These are phyloP conservation scores for Chytridium lagenaria DNA, from an alignment of 371 early-diverging fungal genomes.

Conservation along the genomic window DNA sequence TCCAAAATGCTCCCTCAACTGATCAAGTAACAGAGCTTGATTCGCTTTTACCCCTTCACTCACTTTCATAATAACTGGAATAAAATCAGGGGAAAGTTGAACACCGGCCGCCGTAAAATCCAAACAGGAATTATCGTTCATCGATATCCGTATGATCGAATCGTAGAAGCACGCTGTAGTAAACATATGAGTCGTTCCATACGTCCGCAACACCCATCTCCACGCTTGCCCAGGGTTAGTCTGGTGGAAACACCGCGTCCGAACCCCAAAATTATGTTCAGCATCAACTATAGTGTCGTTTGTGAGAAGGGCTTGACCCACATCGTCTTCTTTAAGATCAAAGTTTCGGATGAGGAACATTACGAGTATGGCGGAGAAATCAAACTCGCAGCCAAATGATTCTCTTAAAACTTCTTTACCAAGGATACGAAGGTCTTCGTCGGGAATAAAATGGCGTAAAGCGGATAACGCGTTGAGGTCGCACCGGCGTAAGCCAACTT, in stretches of 20 bases:
- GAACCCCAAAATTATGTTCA: no score
- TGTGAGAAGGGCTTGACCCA: constrained; percentile 15
- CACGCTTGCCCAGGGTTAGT: constrained; percentile 29
- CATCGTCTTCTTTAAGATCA: constrained; percentile 18
- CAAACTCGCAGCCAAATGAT: constrained; percentile 26
- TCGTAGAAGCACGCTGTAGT: constrained; percentile 41
- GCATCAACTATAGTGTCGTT: background rate
- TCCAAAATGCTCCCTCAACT: constrained; percentile 2
- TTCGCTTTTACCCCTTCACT: background rate
- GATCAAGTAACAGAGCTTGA: background rate
- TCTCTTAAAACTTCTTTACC: constrained; percentile 25
- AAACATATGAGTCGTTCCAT: constrained; percentile 40
- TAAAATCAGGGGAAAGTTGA: background rate
- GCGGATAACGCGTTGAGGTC: constrained; percentile 13
- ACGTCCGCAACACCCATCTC: constrained; percentile 40
- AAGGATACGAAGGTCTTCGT: background rate
- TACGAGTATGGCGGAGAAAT: constrained; percentile 26
- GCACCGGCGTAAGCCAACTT: constrained; percentile 28
- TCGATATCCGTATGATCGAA: constrained; percentile 24
- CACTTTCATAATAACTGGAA: background rate
- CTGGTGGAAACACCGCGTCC: constrained; percentile 29
- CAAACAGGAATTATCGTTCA: background rate
- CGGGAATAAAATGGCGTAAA: constrained; percentile 12
- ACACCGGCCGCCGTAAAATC: constrained; percentile 3
- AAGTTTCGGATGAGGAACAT: constrained; percentile 26